Base-by-base conservation (phyloP, 2,329 filamentous ascomycete species). In the Aspergillus flavus region DNA sequence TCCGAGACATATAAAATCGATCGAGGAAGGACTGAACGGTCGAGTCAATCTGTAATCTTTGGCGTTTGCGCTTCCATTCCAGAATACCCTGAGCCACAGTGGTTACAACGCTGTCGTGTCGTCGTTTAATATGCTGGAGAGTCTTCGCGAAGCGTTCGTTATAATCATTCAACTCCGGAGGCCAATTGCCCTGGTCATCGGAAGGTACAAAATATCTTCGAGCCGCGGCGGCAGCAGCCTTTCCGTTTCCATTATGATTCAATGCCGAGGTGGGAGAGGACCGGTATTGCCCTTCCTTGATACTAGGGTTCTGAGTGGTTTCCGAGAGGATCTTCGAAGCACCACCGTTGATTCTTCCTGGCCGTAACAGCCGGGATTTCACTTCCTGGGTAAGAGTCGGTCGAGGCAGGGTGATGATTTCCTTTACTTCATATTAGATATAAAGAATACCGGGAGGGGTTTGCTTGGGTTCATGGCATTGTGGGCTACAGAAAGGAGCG, bases 1-100 rank as follows among this genome's bases (percentile, higher is more conserved):
- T 99, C 66, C 95, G 92, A 52, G 94, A 97, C 95, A 99, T 99
- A 85, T 99, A 99, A 81, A 99, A 99, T 64, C 95, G 92, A 81
- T 99, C 95, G 69, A 99, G 88, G 83, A 99, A 99, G 61, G 93
- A 90, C 79, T 99, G 95, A 64, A 99, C 97, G 71, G 94, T 96
- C 77, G 94, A 90, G 80, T 98, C 95, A 74, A 99, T 99, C 76
- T 98, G 95, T 90, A 98, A 95, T 59, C 95, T 89, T 84, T 99
- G 95, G 66, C 93, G 88, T 76, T 91, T 94, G 61, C 94, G 92
- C 83, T 99, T 99, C 85, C 96, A 99, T 81, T 99, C 95, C 63
- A 98, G 86, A 69, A 99, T 97, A 64, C 95, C 95, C 80, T 99
- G 94, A 6, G 95, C 95, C 80, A 99, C 95, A 9, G 95, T 99